Conservation (phyloP, 805 yeast species). For the Nakazawaea wickerhamii region DNA sequence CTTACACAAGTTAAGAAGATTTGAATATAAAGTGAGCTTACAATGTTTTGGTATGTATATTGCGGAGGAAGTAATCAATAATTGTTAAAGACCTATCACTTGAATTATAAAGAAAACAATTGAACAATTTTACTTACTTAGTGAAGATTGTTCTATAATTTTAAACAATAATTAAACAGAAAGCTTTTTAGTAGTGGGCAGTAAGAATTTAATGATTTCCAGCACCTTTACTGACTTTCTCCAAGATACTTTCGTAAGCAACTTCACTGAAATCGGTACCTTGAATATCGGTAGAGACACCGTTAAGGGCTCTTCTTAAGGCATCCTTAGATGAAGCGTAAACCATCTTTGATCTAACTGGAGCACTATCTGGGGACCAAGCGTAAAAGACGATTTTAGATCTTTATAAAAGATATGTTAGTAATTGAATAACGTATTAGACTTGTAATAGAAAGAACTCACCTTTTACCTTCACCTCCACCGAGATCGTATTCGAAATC, state of each 20-base stretch:
- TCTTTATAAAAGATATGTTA: constrained; percentile 18
- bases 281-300: constrained; percentile 90
- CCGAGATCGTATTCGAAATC: constrained; percentile 93
- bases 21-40: too few species aligned
- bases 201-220: constrained; percentile 56
- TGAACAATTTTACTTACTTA: too few species aligned
- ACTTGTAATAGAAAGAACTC: constrained; percentile 40
- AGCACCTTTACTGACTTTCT: constrained; percentile 80
- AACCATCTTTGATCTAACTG: constrained; percentile 93
- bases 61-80: too few species aligned
- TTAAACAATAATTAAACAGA: not conserved
- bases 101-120: too few species aligned
- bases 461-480: constrained; percentile 91
- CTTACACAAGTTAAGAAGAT: too few species aligned
- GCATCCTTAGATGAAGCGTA: constrained; percentile 99
- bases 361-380: constrained; percentile 98
- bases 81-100: too few species aligned
- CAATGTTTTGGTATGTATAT: too few species aligned
- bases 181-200: too few species aligned
- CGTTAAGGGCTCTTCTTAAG: constrained; percentile 93
- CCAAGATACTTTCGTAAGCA: constrained; percentile 88
- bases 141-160: not conserved
- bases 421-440: not conserved
- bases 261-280: constrained; percentile 98
- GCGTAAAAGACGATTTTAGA: constrained; percentile 67